Conservation (phyloP, 2,329 filamentous ascomycete genomes). For the Nothophaeocryptopus gaeumannii region DNA sequence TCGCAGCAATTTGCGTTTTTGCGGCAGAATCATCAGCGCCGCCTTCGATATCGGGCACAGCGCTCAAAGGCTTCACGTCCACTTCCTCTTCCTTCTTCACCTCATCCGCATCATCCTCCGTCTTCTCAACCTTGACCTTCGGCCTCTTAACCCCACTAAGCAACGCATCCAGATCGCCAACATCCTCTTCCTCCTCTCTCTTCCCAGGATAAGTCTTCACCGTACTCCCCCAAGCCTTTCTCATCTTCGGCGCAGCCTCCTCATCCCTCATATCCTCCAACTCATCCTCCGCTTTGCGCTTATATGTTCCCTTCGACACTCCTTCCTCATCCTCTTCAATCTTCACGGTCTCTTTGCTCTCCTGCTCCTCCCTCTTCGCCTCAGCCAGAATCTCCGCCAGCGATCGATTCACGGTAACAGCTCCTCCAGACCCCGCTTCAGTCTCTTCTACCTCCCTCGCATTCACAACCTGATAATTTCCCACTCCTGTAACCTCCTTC, state of each 20-base stretch:
- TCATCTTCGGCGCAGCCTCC: slow-evolving; percentile 37
- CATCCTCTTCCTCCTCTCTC: slow-evolving; percentile 47
- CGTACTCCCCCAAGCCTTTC: slow-evolving; percentile 45
- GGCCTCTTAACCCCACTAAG: slow-evolving; percentile 37
- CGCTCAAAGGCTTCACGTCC: slow-evolving; percentile 30
- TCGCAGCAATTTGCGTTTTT: slow-evolving; percentile 21
- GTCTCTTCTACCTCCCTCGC: slow-evolving; percentile 37
- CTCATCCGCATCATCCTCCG: slow-evolving; percentile 10
- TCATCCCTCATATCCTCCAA: slow-evolving; percentile 60
- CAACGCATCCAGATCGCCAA: slow-evolving; percentile 62
- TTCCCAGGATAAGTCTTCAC: slow-evolving; percentile 46
- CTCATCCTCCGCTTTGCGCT: slow-evolving; percentile 61
- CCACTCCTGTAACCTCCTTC: slow-evolving; percentile 78
- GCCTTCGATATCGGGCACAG: slow-evolving; percentile 23
- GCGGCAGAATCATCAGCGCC: background rate
- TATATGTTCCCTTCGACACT: slow-evolving; percentile 57
- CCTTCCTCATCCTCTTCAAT: slow-evolving; percentile 40
- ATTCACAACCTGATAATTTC: slow-evolving; percentile 77
- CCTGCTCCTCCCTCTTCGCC: slow-evolving; percentile 40
- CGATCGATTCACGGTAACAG: slow-evolving; percentile 18
- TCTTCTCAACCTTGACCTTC: slow-evolving; percentile 29
- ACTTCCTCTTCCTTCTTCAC: slow-evolving; percentile 32
- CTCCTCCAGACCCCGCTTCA: slow-evolving; percentile 11
- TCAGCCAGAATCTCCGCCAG: slow-evolving; percentile 50
- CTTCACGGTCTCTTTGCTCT: slow-evolving; percentile 43